phyloP scores from a whole-genome alignment of 2,329 filamentous ascomycete species.

The Penicillium sp. region DNA sequence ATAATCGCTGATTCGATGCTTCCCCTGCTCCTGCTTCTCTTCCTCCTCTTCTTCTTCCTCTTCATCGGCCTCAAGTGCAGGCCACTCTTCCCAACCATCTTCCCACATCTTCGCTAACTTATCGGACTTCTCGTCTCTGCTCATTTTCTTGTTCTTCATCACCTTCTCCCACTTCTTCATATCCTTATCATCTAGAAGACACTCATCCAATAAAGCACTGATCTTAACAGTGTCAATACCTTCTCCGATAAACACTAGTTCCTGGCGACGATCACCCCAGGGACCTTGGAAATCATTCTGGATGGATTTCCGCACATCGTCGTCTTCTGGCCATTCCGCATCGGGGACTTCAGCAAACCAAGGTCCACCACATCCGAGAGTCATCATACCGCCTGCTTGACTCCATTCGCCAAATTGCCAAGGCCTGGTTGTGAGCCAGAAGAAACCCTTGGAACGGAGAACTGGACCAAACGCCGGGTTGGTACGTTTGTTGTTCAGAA shows the following conservation, averaged over 20 bases:
- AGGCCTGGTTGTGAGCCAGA: constrained; percentile 45
- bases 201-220: constrained; percentile 56
- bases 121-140: constrained; percentile 45
- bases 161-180: constrained; percentile 54
- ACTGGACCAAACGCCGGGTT: constrained; percentile 40
- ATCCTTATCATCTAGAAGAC: constrained; percentile 62
- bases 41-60: constrained; percentile 27
- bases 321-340: constrained; percentile 52
- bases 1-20: constrained; percentile 33
- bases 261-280: constrained; percentile 70
- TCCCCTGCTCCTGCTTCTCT: constrained; percentile 26
- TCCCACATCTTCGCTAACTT: constrained; percentile 54
- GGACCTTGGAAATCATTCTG: constrained; percentile 49
- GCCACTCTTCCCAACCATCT: constrained; percentile 60
- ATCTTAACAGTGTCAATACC: constrained; percentile 55
- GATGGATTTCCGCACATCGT: constrained; percentile 49
- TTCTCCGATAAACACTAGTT: constrained; percentile 72
- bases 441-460: constrained; percentile 46
- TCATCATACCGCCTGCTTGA: constrained; percentile 47
- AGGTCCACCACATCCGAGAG: constrained; percentile 41
- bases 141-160: constrained; percentile 46
- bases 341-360: constrained; percentile 60
- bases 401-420: constrained; percentile 46
- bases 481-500: constrained; percentile 40
- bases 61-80: constrained; percentile 44